Evolutionary conservation across 768 basidiomycete species (phyloP), one percentile per base, ranked within the genome.

Genomic region (Harrya chromipes): DNA sequence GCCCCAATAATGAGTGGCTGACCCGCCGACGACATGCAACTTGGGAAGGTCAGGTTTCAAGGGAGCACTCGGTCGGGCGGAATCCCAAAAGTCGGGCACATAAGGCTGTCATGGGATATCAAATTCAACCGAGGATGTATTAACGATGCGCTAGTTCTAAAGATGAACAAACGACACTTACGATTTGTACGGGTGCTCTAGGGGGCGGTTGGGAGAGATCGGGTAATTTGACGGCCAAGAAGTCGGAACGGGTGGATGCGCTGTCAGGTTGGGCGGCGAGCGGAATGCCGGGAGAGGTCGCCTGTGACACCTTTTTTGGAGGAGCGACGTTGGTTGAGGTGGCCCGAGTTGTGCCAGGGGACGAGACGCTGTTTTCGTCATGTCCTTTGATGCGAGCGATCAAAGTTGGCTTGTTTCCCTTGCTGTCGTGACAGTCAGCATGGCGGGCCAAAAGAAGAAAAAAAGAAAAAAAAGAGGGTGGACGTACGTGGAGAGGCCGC

Each of bases 71-170:
- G 38, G 66, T 54, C 64, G 66, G n/a, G 74, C 72, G 1, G 82
- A 78, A 35, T 75, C 69, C 76, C 79, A 84, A 56, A 81, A 75
- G 70, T 85, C 83, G 29, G 76, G 78, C 1, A 76, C 61, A 61
- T 76, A 78, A 10, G 85, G 84, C 84, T 87, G 57, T 10, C 37
- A 49, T 24, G 31, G n/a, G 21, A 14, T 31, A 43, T 38, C 21
- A 24, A 12, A 44, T 49, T 40, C 50, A 45, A 46, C 43, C 36
- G 2, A 53, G 21, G n/a, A 39, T 43, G 55, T 38, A 57, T 55
- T 17, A 39, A 34, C 19, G 40, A 49, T 41, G 37, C 54, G 41
- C 31, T 24, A 20, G 47, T 43, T 21, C 49, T 19, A 50, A 40
- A 45, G 20, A 43, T 16, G 43, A 40, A 43, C 49, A 42, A 46